Evolutionary conservation across 495 filamentous ascomycete species (phyloP).

Genomic region (Lichenothelia convexa): DNA sequence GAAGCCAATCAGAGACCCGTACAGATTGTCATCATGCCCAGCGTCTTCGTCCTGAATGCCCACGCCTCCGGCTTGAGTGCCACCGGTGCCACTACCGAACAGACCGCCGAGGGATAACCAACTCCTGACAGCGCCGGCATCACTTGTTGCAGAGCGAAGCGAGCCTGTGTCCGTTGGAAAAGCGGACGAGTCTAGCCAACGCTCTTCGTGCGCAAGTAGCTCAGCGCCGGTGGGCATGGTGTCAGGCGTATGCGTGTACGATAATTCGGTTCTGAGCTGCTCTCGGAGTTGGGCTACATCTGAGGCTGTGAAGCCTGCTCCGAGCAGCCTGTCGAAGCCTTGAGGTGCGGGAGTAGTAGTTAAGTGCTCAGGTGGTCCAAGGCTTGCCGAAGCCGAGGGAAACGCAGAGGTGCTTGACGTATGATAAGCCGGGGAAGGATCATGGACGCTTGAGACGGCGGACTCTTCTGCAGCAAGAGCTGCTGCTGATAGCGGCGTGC

Average conservation of each 20-base stretch:
- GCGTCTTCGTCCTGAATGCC: conserved; percentile 32
- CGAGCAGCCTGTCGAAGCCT: conserved; percentile 76
- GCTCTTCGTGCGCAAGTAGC: conserved; percentile 56
- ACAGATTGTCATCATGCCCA: conserved; percentile 66
- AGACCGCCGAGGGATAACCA: conserved; percentile 14
- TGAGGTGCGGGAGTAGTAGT: conserved; percentile 44
- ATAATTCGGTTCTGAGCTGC: conserved; percentile 68
- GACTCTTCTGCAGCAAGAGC: conserved; percentile 37
- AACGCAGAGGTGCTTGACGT: conserved; percentile 3
- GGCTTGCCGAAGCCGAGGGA: not conserved
- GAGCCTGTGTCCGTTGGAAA: not conserved
- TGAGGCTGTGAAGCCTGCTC: conserved; percentile 56
- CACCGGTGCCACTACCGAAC: conserved; percentile 22
- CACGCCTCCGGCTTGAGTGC: conserved; percentile 15
- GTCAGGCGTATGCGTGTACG: conserved; percentile 61
- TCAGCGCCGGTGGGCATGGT: conserved; percentile 54
- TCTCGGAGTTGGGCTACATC: conserved; percentile 69
- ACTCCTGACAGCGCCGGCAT: conserved; percentile 3
- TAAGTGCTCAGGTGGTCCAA: too few species aligned
- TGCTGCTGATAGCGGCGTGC: conserved; percentile 47
- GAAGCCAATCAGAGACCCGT: conserved; percentile 77
- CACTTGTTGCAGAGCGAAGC: not conserved
- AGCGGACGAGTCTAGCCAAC: conserved; percentile 59
- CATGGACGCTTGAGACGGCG: conserved; percentile 14
- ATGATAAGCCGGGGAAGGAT: conserved; percentile 1